Base-by-base conservation (phyloP, 495 filamentous ascomycete species). In the Barbatosphaeria neglecta region DNA sequence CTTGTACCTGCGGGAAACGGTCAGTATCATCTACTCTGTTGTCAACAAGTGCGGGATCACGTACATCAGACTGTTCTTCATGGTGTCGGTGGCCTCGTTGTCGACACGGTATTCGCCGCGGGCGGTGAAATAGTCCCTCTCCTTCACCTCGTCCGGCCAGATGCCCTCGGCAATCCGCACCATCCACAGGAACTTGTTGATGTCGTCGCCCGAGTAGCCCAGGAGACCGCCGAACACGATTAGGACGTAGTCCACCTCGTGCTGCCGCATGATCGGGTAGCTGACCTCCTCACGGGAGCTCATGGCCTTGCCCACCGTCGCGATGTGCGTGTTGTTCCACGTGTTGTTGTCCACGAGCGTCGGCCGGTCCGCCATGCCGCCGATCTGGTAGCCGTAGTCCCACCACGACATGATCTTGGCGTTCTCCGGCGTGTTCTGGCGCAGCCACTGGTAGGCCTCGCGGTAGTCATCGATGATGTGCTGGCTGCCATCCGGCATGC, bases 161-260 rank as follows among this genome's bases (percentile, higher is more conserved):
- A 99, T 95, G 52, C 93, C 93, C 66, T 97, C 93, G 33, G 93
- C 92, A 53, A 99, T 99, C 60, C 93, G 80, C 45, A 99, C 92
- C 93, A 99, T 99, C 93, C 93, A 99, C 48, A 99, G 69, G 75
- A 99, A 99, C 70, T 99, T 99, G 72, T 99, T 99, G 75, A 99
- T 94, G 59, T 99, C 93, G 58, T 99, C 93, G 41, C 93, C 93
- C n/a, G 89, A 95, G 70, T 99, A 99, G 48, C 93, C 93, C 18
- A 99, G 72, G 41, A 99, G 76, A 53, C 87, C 93, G 57, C 93
- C 93, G 59, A 97, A 99, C 45, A 99, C 94, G 22, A 99, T 81
- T 41, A 99, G 76, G 41, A 99, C 87, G 56, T 99, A 99, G 65
- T 97, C 90, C 10, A 99, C 93, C 64, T 99, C 93, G 60, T 99